These are phyloP conservation scores for Pyrus betulifolia DNA, from an alignment of 306 rosid species.

Conservation along the genomic window DNA sequence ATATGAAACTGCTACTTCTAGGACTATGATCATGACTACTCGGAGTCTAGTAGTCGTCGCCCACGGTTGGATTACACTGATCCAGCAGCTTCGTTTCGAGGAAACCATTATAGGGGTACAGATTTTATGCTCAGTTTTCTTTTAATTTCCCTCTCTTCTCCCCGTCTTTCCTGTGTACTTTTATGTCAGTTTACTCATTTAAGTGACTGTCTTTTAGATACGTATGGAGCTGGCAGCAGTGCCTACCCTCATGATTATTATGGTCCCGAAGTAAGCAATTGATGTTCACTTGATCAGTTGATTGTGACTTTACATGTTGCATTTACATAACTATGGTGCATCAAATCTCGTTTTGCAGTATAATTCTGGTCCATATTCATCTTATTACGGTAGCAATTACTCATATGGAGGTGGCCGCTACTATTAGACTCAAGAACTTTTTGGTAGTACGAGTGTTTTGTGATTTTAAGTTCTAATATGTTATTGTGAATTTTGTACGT, in stretches of 20 bases:
- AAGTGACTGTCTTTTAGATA: constrained; percentile 29
- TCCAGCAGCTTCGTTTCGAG: constrained; percentile 38
- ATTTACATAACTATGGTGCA: constrained; percentile 8
- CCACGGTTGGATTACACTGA: constrained; percentile 59
- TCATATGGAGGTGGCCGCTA: constrained; percentile 47
- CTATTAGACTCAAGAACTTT: constrained; percentile 24
- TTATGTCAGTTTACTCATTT: background rate
- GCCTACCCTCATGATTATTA: constrained; percentile 43
- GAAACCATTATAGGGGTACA: constrained; percentile 44
- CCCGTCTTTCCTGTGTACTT: background rate
- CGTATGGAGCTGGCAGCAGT: constrained; percentile 40
- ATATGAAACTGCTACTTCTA: constrained; percentile 20
- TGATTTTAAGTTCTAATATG: constrained; percentile 6
- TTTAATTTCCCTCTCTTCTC: background rate
- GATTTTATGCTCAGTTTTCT: background rate
- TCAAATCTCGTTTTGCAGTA: constrained; percentile 37
- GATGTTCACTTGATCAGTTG: constrained; percentile 10
- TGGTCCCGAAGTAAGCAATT: constrained; percentile 57
- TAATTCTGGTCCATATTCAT: constrained; percentile 46
- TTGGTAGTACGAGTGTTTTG: constrained; percentile 30
- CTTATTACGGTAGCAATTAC: constrained; percentile 39
- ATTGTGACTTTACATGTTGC: constrained; percentile 9
- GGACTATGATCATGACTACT: constrained; percentile 63
- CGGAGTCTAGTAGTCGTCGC: constrained; percentile 54
- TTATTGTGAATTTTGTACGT: constrained; percentile 8